Evolutionary conservation across 1,284 basidiomycete species (phyloP), one percentile per base, ranked within the genome.

Genomic region (Melampsora medusae): DNA sequence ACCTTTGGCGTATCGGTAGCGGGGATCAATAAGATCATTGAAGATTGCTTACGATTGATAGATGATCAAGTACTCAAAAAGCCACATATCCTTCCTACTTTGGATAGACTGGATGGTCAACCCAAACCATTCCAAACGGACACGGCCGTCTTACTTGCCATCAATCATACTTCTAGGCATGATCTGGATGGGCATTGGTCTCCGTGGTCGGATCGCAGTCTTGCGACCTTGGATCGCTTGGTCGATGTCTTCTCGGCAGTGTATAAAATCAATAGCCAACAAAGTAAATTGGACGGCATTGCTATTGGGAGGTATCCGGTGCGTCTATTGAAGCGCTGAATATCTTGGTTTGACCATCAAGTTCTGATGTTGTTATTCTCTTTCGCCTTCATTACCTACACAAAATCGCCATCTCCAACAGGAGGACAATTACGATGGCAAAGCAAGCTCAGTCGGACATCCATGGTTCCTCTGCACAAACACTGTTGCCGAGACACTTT

Each of bases 371-470:
- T 10, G 10, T 42, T n/a, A n/a, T 59, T 17, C 10, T 59, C 64
- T 59, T 59, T 66, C 19, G 48, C 14, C 19, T 31, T 31, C 19
- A 28, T 31, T 56, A 10, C 48, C 9, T 33, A 22, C 35, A 12
- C 5, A 28, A 28, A 28, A 28, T 19, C 16, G 35, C 17, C 9
- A 33, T 31, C 1, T 64, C 22, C 35, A 10, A 64, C 61, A 72
- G 71, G 79, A 79, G 59, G 78, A 79, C 33, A 69, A 79, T n/a
- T 79, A 79, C 65, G 78, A 79, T 61, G 78, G 78, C 19, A 76
- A 78, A 3, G 75, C 46, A 19, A 68, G 74, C 46, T 74, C 69
- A 31, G 74, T 78, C 71, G 78, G 69, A 35, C 78, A 79, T 61
- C 77, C 79, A 19, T 79, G 79, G 79, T 79, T 79, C 64, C 70